Evolutionary conservation across 495 filamentous ascomycete genomes (phyloP).

Genomic region (Achaetomiella virescens): DNA sequence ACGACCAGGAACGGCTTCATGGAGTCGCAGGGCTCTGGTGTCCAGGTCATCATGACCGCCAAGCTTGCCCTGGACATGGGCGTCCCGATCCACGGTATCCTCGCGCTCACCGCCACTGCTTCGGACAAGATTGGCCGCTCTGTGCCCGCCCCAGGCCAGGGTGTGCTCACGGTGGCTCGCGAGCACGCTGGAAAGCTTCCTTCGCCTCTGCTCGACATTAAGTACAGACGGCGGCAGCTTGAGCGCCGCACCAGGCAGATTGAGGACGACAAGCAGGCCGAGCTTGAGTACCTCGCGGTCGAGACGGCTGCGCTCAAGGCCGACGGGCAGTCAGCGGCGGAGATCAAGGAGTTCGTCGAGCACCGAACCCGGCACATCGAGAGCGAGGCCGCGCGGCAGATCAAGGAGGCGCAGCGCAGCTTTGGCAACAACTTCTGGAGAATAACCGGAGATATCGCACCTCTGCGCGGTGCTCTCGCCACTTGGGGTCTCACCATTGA

Average conservation of each 20-base stretch:
- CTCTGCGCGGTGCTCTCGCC: constrained; percentile 86
- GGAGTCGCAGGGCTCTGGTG: constrained; percentile 98
- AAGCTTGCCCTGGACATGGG: constrained; percentile 97
- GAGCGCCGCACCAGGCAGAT: constrained; percentile 87
- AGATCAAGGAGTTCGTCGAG: constrained; percentile 70
- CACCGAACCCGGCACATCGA: constrained; percentile 83
- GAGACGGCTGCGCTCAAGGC: constrained; percentile 88
- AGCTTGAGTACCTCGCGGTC: constrained; percentile 85
- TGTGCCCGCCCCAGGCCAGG: constrained; percentile 91
- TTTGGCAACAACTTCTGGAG: constrained; percentile 99
- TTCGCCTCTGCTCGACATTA: constrained; percentile 90
- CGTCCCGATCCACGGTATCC: constrained; percentile 92
- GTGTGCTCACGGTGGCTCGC: constrained; percentile 94
- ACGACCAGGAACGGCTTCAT: constrained; percentile 97
- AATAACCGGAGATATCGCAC: constrained; percentile 85
- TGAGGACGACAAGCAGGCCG: constrained; percentile 90
- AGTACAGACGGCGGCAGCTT: constrained; percentile 91
- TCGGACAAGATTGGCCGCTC: constrained; percentile 99
- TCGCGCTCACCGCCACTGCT: constrained; percentile 92
- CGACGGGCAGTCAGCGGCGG: constrained; percentile 63
- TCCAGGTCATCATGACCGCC: constrained; percentile 97
- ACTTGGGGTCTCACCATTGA: constrained; percentile 98
- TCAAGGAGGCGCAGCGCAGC: constrained; percentile 83
- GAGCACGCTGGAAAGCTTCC: constrained; percentile 88
- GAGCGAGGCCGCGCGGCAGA: constrained; percentile 80